Base-by-base conservation (phyloP, 768 basidiomycete species). In the Podaxis rugospora region DNA sequence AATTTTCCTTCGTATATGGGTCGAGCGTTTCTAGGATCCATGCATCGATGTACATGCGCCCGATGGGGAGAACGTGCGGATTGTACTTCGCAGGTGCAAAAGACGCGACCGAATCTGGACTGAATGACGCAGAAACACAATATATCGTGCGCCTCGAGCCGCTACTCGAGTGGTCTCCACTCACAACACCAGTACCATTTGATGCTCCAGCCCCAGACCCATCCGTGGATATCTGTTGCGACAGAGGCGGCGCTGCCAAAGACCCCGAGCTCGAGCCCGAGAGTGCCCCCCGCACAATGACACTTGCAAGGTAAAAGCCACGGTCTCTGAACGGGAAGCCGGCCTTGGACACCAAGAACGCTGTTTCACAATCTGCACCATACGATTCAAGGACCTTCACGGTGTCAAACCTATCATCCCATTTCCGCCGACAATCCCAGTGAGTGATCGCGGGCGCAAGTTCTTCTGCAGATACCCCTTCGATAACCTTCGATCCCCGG, bases 21-120 rank as follows among this genome's bases (percentile, higher is more conserved):
- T 98, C 96, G 51, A 98, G 82, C 3, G 96, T 98, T 76, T 99
- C 95, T 67, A 97, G 74, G 35, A 96, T 86, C 97, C 97, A 99
- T 1, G 91, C 96, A 67, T 98, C 95, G 5, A 99, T 75, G 65
- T 91, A 87, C 36, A 93, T 78, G 13, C 90, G 85, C 1, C 94
- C 96, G 14, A 92, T 78, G 0, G 93, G 92, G 7, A 93, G 80
- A 1, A 61, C 67, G 55, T 84, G 83, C 0, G 92, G 78, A 71
- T 98, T 98, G 71, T 91, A 89, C 69, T 92, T 93, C 5, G 73
- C 69, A 1, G 81, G 47, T 21, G 82, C 78, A 68, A 91, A 92
- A 13, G 78, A 70, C 32, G 83, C 70, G 4, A 74, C 78, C 28
- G 84, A 85, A 23, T 88, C 85, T 0, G 90, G 83, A 51, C 83